These are phyloP conservation scores for Kuraishia cidri DNA, from an alignment of 805 yeast species.

Conservation along the genomic window DNA sequence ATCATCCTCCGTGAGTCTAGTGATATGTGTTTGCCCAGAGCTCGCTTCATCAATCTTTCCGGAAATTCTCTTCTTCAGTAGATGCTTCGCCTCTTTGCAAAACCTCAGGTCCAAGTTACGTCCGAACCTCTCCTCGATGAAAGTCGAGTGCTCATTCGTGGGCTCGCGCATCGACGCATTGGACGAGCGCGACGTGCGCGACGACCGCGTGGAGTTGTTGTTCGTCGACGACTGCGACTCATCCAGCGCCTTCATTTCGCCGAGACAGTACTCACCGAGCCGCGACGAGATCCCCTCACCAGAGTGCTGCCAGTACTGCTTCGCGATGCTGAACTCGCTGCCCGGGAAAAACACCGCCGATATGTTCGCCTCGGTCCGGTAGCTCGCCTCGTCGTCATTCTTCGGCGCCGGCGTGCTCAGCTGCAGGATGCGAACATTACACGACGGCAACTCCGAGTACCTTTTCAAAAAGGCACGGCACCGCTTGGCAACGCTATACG, in stretches of 20 bases:
- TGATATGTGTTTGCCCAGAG: background rate
- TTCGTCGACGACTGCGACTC: conserved; percentile 5
- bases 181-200: conserved; percentile 4
- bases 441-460: conserved; percentile 23
- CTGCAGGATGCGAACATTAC: conserved; percentile 56
- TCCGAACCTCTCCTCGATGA: conserved; percentile 86
- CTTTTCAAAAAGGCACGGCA: conserved; percentile 71
- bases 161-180: conserved; percentile 3
- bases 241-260: conserved; percentile 38
- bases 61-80: conserved; percentile 69
- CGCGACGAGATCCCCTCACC: conserved; percentile 97
- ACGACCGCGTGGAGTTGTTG: conserved; percentile 1
- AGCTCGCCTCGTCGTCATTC: conserved; percentile 47
- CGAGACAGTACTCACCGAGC: conserved; percentile 74
- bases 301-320: conserved; percentile 92
- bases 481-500: conserved; percentile 70
- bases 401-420: conserved; percentile 63
- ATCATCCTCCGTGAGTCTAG: conserved; percentile 41
- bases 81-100: conserved; percentile 66
- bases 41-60: conserved; percentile 34
- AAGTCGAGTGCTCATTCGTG: conserved; percentile 46
- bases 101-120: conserved; percentile 74
- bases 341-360: conserved; percentile 74
- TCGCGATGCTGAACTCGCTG: conserved; percentile 52
- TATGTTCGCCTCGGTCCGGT: conserved; percentile 56